A percentile compares a stretch with the other conserved stretches of the same genome.
phyloP scores from a whole-genome alignment of 1,139 yeast species.

The Candida pseudoviswanathii region DNA sequence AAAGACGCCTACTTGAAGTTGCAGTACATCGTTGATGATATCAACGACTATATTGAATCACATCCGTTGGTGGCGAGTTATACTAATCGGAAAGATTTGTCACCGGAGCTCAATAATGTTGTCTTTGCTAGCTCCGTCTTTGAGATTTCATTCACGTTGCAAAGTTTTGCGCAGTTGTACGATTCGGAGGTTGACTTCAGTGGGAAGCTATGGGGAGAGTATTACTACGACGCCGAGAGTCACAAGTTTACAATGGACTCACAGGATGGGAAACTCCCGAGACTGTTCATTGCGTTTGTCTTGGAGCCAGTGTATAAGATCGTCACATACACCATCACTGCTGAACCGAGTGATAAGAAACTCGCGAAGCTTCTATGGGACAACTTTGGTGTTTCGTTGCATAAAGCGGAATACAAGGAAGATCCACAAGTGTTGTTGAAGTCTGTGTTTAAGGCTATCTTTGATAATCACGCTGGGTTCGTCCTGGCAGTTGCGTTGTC shows the following conservation, averaged over 20 bases:
- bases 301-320: slow-evolving; percentile 82
- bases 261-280: slow-evolving; percentile 26
- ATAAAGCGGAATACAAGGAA: slow-evolving; percentile 38
- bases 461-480: slow-evolving; percentile 55
- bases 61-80: slow-evolving; percentile 29
- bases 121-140: slow-evolving; percentile 71
- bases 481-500: slow-evolving; percentile 47
- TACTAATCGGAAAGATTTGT: slow-evolving; percentile 34
- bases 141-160: slow-evolving; percentile 64
- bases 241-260: slow-evolving; percentile 49
- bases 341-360: slow-evolving; percentile 46
- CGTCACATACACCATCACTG: slow-evolving; percentile 60
- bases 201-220: slow-evolving; percentile 75
- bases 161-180: slow-evolving; percentile 65
- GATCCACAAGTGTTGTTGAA: slow-evolving; percentile 64
- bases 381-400: slow-evolving; percentile 47
- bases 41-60: slow-evolving; percentile 53
- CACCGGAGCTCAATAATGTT: slow-evolving; percentile 69
- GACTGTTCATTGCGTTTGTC: slow-evolving; percentile 71
- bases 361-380: slow-evolving; percentile 42
- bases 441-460: slow-evolving; percentile 55
- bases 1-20: slow-evolving; percentile 73
- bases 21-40: slow-evolving; percentile 58
- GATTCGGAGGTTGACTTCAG: slow-evolving; percentile 41
- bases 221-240: slow-evolving; percentile 48